Evolutionary conservation across 495 filamentous ascomycete species (phyloP).

Genomic region (Aspergillus carlsbadensis): DNA sequence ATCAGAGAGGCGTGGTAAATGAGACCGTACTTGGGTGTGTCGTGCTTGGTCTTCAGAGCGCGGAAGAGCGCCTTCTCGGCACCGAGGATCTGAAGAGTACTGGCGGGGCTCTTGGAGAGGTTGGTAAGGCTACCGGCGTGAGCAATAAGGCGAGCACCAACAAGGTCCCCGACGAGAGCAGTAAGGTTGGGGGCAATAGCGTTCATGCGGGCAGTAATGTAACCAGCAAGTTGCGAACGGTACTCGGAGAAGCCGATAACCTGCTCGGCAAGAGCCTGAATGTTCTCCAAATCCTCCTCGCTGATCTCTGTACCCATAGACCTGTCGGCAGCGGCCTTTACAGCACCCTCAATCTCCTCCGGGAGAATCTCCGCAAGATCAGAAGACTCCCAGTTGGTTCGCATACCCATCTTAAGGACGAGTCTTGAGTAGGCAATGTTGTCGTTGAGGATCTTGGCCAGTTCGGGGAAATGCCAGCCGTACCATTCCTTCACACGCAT

Average conservation of each 20-base stretch:
- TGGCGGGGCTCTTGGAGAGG: slow-evolving; percentile 93
- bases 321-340: slow-evolving; percentile 92
- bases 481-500: slow-evolving; percentile 99
- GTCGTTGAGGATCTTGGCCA: slow-evolving; percentile 96
- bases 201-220: slow-evolving; percentile 90
- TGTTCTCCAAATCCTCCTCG: slow-evolving; percentile 84
- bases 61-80: slow-evolving; percentile 99
- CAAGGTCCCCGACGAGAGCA: slow-evolving; percentile 87
- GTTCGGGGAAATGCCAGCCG: slow-evolving; percentile 98
- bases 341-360: slow-evolving; percentile 88
- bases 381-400: slow-evolving; percentile 66
- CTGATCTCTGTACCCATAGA: slow-evolving; percentile 99
- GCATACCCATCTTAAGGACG: slow-evolving; percentile 84
- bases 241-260: slow-evolving; percentile 90
- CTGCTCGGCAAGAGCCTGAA: slow-evolving; percentile 85
- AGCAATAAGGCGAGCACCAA: slow-evolving; percentile 92
- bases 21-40: slow-evolving; percentile 98
- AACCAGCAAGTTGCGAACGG: slow-evolving; percentile 80
- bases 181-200: slow-evolving; percentile 97
- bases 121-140: slow-evolving; percentile 94
- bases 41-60: slow-evolving; percentile 97
- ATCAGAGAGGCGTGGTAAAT: slow-evolving; percentile 98
- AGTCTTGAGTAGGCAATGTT: slow-evolving; percentile 91
- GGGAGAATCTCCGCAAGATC: slow-evolving; percentile 93
- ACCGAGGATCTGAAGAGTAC: slow-evolving; percentile 95